These are phyloP conservation scores for Tylopilus subfusipes DNA, from an alignment of 768 basidiomycete species.

Conservation along the genomic window DNA sequence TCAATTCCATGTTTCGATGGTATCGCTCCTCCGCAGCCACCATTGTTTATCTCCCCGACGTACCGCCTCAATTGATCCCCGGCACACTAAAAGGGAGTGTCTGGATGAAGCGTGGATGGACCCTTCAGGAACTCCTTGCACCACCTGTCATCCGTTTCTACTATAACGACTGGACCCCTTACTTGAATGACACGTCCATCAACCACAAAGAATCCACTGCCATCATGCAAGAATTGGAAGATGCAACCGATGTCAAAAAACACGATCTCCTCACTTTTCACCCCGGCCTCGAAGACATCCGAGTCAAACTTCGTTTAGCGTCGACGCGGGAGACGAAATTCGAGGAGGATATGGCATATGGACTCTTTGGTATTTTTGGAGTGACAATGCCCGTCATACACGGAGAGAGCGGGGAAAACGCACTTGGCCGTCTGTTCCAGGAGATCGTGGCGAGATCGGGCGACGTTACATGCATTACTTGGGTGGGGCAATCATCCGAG, in stretches of 20 bases:
- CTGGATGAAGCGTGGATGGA: constrained; percentile 26
- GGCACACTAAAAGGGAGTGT: constrained; percentile 10
- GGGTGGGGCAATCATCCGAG: constrained; percentile 17
- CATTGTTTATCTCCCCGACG: constrained; percentile 15
- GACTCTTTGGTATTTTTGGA: constrained; percentile 22
- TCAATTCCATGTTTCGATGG: constrained; percentile 24
- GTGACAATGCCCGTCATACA: constrained; percentile 13
- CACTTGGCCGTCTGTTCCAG: constrained; percentile 20
- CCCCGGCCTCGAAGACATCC: constrained; percentile 8
- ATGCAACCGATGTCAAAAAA: constrained; percentile 1
- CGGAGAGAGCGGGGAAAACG: constrained; percentile 15
- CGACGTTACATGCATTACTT: constrained; percentile 19
- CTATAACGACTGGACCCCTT: constrained; percentile 19
- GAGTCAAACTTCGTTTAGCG: constrained; percentile 19
- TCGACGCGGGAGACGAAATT: constrained; percentile 21
- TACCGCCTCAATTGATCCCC: constrained; percentile 8
- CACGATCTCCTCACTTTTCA: constrained; percentile 10
- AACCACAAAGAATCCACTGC: constrained; percentile 17
- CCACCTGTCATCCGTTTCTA: constrained; percentile 22
- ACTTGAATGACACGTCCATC: constrained; percentile 6
- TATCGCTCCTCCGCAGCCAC: constrained; percentile 16
- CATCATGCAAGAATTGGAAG: constrained; percentile 18
- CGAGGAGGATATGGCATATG: constrained; percentile 20
- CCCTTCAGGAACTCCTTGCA: constrained; percentile 22
- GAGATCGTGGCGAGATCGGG: constrained; percentile 18